Conservation (phyloP, 2,329 filamentous ascomycete species). For the Emmonsiellopsis sp. region DNA sequence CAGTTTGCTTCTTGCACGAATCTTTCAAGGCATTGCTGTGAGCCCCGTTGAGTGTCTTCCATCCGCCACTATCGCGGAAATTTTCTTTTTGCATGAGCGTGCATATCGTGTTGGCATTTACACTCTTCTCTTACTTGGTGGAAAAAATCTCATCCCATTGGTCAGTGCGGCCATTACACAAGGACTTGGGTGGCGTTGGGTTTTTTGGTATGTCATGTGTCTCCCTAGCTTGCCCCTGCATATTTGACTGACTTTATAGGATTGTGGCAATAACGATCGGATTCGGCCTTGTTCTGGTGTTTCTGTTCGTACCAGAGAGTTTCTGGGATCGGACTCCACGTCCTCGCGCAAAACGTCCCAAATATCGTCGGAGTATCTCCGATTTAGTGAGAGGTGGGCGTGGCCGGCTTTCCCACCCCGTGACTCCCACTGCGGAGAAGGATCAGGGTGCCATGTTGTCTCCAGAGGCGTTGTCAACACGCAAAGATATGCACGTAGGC, state of each 20-base stretch:
- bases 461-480: constrained; percentile 1
- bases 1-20: constrained; percentile 69
- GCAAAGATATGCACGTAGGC: constrained; percentile 45
- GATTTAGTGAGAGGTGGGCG: constrained; percentile 26
- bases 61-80: constrained; percentile 88
- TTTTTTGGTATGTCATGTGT: constrained; percentile 57
- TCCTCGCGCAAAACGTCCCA: constrained; percentile 34
- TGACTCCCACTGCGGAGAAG: constrained; percentile 4
- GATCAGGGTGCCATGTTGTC: background rate
- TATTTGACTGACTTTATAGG: constrained; percentile 37
- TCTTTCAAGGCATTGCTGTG: constrained; percentile 80
- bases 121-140: constrained; percentile 75
- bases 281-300: constrained; percentile 61
- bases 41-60: constrained; percentile 88
- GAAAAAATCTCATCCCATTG: constrained; percentile 82
- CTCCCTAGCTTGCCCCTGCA: background rate
- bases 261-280: constrained; percentile 73
- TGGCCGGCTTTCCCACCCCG: constrained; percentile 19
- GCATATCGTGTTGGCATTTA: constrained; percentile 92
- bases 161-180: constrained; percentile 80
- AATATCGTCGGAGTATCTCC: constrained; percentile 26
- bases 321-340: constrained; percentile 84
- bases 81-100: constrained; percentile 90
- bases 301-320: constrained; percentile 87
- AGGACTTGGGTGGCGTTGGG: constrained; percentile 74